Base-by-base conservation (phyloP, 208 protist genomes). In the Leishmania tarentolae region DNA sequence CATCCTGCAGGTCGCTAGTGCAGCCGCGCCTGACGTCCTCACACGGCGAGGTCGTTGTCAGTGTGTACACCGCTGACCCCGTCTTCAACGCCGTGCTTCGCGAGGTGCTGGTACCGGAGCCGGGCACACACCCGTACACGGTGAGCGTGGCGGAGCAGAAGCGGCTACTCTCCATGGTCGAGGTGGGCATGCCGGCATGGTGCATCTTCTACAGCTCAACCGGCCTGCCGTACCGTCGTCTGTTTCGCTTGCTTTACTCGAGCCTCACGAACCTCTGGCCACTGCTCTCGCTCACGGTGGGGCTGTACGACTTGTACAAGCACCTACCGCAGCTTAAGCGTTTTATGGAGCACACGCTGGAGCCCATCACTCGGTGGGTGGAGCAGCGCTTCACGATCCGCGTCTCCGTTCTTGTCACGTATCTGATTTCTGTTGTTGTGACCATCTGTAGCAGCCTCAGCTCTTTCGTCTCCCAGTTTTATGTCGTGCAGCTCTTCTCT, bases 241-340 rank as follows among this genome's bases (percentile, higher is more conserved):
- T 86, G 13, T 90, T 92, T 9, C 91, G 92, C 17, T 59, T 94
- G 24, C 77, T 88, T 46, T 91, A 92, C 87, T 91, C 92, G 24
- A 85, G 79, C 17, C 59, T 95, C 31, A 76, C 88, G 5, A 93
- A 97, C 78, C 74, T 97, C 24, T 93, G 86, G 88, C 94, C 94
- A 2, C 70, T 97, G 37, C 78, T 97, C 50, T 93, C 94, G 47
- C 84, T 97, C 21, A 87, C 83, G 28, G 91, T 93, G 4, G 94
- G 94, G 13, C 69, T 93, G 17, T 97, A 95, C 80, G 94, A 97
- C 82, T 73, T 97, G 37, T 97, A 97, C 79, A 92, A 93, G 78
- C 91, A 95, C 71, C 81, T 97, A 24, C 92, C 92, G 21, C 88
- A 94, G 81, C 88, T 97, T 76, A 93, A 92, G 75, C 65, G 46